phyloP scores from a whole-genome alignment of 164 flowering plant genomes.

The Kalanchoe fedtschenkoi region DNA sequence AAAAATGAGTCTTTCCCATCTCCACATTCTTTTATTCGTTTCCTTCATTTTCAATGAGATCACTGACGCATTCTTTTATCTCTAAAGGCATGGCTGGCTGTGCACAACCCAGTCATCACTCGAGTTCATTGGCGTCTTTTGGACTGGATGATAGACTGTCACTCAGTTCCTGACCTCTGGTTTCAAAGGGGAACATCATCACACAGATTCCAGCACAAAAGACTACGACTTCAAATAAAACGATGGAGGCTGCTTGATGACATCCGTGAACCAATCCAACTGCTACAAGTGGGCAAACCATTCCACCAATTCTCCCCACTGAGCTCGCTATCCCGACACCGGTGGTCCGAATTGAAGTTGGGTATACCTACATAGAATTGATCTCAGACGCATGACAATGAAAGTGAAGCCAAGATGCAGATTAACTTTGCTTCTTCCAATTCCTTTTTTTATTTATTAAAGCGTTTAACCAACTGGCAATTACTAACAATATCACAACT shows the following conservation, averaged over 20 bases:
- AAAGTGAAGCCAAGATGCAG: background rate
- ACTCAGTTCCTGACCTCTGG: slow-evolving; percentile 48
- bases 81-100: too few relatives aligned
- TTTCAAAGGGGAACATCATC: slow-evolving; percentile 60
- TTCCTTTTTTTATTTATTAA: too few relatives aligned
- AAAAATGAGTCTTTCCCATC: too few relatives aligned
- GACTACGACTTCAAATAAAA: slow-evolving; percentile 45
- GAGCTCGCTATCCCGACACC: slow-evolving; percentile 65
- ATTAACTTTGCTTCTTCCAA: background rate
- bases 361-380: slow-evolving; percentile 45
- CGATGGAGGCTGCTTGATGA: slow-evolving; percentile 50
- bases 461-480: too few relatives aligned
- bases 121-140: slow-evolving; percentile 1
- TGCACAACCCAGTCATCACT: background rate
- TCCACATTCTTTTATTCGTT: too few relatives aligned
- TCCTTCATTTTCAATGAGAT: background rate
- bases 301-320: slow-evolving; percentile 73
- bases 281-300: slow-evolving; percentile 81
- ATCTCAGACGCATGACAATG: background rate
- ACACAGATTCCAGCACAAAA: slow-evolving; percentile 49
- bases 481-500: background rate
- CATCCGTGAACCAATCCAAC: slow-evolving; percentile 61
- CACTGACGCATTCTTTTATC: background rate
- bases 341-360: slow-evolving; percentile 62
- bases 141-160: slow-evolving; percentile 22